Evolutionary conservation across 2,329 filamentous ascomycete genomes (phyloP), one percentile per base, ranked within the genome.

Genomic region (Ramichloridium luteum): DNA sequence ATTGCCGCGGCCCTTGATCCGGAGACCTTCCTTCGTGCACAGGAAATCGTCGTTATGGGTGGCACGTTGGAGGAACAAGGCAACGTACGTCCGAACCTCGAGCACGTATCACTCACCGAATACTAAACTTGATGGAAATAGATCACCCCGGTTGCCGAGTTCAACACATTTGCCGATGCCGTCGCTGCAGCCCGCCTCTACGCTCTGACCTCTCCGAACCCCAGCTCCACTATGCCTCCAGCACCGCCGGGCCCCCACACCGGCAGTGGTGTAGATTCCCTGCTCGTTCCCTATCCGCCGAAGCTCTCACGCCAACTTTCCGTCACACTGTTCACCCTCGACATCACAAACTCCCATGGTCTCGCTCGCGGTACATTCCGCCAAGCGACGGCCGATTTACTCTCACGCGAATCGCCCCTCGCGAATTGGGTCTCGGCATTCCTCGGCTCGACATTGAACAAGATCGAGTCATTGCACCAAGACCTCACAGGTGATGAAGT

Each of bases 1-100:
- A 59, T 93, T 15, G 90, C 90, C 3, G 86, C 90, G 3, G 77
- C 84, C 10, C 75, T 84, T 49, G 88, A 96, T 45, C 78, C 86
- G 0, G 83, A 88, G 56, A 78, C 85, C 0, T 94, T 98, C 56
- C 67, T 98, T 34, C 74, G 76, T 26, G 82, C 77, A 29, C 93
- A 92, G 56, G 85, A 96, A 57, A 71, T 98, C 3, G 78, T 93
- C 3, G 81, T 94, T 28, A 98, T 98, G 90, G 90, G 88, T 37
- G 90, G 90, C 37, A 77, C 82, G 14, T 71, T 98, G 32, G 68
- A 80, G 37, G 62, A 75, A 27, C 70, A 76, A 30, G 90, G 90
- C 45, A 98, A 98, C 56, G 63, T 67, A 56, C 35, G 47, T 43
- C 28, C 25, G n/a, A n/a, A 8, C 8, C 20, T n/a, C n/a, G 8